Evolutionary conservation across 441 rosid species (phyloP).

Genomic region (Pelargonium cotyledonis): DNA sequence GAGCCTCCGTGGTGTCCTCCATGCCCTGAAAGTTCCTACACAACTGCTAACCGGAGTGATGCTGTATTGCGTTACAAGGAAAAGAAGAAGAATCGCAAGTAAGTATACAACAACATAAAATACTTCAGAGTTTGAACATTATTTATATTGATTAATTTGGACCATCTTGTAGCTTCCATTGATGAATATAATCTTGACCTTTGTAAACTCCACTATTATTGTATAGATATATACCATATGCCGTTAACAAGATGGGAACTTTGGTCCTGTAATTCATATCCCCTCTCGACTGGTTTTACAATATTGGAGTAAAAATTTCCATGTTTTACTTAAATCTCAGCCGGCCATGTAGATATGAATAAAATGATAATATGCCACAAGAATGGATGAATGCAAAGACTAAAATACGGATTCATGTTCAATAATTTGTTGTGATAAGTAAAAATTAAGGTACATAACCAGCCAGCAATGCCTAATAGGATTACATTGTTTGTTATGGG

Average conservation of each 20-base stretch:
- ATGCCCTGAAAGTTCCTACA: slow-evolving; percentile 46
- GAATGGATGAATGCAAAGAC: too few relatives aligned
- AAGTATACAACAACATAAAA: slow-evolving; percentile 27
- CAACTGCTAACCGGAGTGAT: slow-evolving; percentile 60
- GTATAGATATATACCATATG: neutral
- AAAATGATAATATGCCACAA: too few relatives aligned
- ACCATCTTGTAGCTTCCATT: neutral
- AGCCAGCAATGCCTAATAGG: neutral
- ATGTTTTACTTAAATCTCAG: too few relatives aligned
- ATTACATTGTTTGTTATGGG: neutral
- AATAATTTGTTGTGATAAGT: neutral
- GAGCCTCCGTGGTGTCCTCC: slow-evolving; percentile 93
- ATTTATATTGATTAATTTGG: neutral
- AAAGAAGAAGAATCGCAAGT: slow-evolving; percentile 92
- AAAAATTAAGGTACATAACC: too few relatives aligned
- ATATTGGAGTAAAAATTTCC: too few relatives aligned
- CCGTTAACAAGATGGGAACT: neutral
- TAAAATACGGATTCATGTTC: neutral
- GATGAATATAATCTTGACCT: neutral
- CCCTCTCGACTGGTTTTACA: neutral
- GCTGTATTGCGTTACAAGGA: slow-evolving; percentile 98
- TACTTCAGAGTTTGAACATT: neutral
- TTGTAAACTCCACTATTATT: neutral
- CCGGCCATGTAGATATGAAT: too few relatives aligned
- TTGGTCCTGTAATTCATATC: neutral